Evolutionary conservation across 495 filamentous ascomycete species (phyloP), one percentile per base, ranked within the genome.

Genomic region (Saxophila tyrrhenica): DNA sequence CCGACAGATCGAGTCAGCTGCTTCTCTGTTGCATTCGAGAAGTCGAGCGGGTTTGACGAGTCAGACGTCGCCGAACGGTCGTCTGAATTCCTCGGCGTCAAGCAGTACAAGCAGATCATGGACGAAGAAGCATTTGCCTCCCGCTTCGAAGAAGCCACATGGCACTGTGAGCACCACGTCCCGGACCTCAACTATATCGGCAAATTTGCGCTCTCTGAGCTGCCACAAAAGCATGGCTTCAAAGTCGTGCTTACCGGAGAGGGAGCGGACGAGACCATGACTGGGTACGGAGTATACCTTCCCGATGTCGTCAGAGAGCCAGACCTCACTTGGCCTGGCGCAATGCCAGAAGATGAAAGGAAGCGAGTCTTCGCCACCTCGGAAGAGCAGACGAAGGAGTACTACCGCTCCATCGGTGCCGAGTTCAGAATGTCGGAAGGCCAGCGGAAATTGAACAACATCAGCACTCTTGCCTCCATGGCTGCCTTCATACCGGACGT

Each of bases 201-300:
- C 41, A 74, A 71, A 59, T 65, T 71, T 44, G 72, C 67, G 5
- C 60, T 80, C 10, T 71, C 73, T 2, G 69, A 70, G 13, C 22
- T 70, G 3, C 68, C 70, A 0, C 65, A 65, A 15, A 64, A 73
- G 42, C 48, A 65, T 1, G 75, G 74, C 20, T 69, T 71, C 56
- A 75, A 76, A 50, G 75, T 78, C 8, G 63, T 78, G 10, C 64
- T 80, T 1, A 77, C 70, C 20, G 75, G 75, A 22, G 73, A 79
- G 63, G 77, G 77, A 19, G 63, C 75, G 8, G 76, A 78, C 57
- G 75, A 78, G 64, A 66, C 73, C 58, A 78, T 80, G 51, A 70
- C 64, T 16, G 75, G 75, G 48, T 80, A 80, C 54, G n/a, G n/a
- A n/a, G n/a, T n/a, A n/a, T n/a, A n/a, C n/a, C n/a, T n/a, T 0